Evolutionary conservation across 345 rosid genomes (phyloP), one percentile per base, ranked within the genome.

Genomic region (Eucalyptus pumila): DNA sequence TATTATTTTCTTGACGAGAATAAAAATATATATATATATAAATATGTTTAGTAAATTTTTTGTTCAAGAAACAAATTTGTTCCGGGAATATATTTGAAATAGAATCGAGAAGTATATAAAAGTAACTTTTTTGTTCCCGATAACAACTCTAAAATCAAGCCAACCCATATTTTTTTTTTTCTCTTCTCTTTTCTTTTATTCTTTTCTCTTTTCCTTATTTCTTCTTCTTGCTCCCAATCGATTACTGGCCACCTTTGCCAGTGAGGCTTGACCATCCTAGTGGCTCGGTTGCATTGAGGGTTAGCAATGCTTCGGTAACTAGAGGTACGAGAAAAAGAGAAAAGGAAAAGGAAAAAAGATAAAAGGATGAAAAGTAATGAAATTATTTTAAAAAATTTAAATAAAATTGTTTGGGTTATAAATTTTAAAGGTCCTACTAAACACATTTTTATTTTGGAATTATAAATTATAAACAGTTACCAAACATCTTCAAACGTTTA

Each of bases 11-110:
- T 52, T 52, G 24, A 0, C 0, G 11, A 52, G 24, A 19, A 52
- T 1, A 52, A 52, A 52, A 0, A 7, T n/a, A n/a, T n/a, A n/a
- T n/a, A n/a, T n/a, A n/a, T n/a, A 52, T 19, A 8, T 0, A 52
- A 19, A 52, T 19, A 3, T 52, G 2, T 19, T 52, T 8, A 8
- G 24, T 52, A 52, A 19, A 8, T 52, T 1, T 52, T 19, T 52
- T 52, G 10, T 52, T 52, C 2, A 19, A 8, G 1, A 0, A 8
- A 52, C 2, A 52, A 52, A 52, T 52, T 19, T 19, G 1, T 52
- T 52, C 1, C 0, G 0, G 0, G 1, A 52, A 52, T 52, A 19
- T 0, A 52, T 52, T 52, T 52, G 0, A 52, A 51, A 52, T 52
- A 3, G 0, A 52, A 52, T 52, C 9, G 1, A 7, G 1, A 4